Conservation (phyloP, 2,329 filamentous ascomycete genomes). For the Exserohilum turcica region DNA sequence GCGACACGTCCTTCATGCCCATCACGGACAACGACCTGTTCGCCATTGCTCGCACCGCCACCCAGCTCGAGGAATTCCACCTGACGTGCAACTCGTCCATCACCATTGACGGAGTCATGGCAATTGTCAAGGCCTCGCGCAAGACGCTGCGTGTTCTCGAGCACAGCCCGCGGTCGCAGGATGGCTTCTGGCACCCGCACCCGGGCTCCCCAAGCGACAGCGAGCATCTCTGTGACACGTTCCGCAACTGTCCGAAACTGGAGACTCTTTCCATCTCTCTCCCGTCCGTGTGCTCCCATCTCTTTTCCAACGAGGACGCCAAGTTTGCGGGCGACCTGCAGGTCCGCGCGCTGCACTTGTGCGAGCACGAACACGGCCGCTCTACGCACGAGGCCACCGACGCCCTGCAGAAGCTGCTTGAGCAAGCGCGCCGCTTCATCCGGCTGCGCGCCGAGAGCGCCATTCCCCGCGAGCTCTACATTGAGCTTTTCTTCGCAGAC, state of each 20-base stretch:
- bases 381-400: slow-evolving; percentile 44
- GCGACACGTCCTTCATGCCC: slow-evolving; percentile 59
- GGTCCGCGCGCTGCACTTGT: slow-evolving; percentile 56
- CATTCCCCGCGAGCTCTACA: slow-evolving; percentile 48
- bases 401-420: slow-evolving; percentile 49
- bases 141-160: slow-evolving; percentile 57
- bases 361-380: slow-evolving; percentile 48
- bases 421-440: slow-evolving; percentile 51
- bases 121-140: slow-evolving; percentile 57
- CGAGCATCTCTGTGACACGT: slow-evolving; percentile 56
- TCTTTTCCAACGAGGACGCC: slow-evolving; percentile 53
- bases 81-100: slow-evolving; percentile 60
- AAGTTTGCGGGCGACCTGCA: slow-evolving; percentile 56
- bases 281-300: slow-evolving; percentile 54
- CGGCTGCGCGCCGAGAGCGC: slow-evolving; percentile 45
- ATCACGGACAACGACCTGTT: slow-evolving; percentile 57
- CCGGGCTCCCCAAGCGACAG: slow-evolving; percentile 51
- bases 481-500: slow-evolving; percentile 59
- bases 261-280: slow-evolving; percentile 56
- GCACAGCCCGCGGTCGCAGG: slow-evolving; percentile 58
- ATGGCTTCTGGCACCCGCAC: slow-evolving; percentile 59
- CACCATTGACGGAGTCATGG: slow-evolving; percentile 59
- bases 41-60: slow-evolving; percentile 58
- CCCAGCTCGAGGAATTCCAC: slow-evolving; percentile 58
- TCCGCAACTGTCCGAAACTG: slow-evolving; percentile 54